Evolutionary conservation across 2,329 filamentous ascomycete species (phyloP), one percentile per base, ranked within the genome.

Genomic region (Sporothrix brasiliensis): DNA sequence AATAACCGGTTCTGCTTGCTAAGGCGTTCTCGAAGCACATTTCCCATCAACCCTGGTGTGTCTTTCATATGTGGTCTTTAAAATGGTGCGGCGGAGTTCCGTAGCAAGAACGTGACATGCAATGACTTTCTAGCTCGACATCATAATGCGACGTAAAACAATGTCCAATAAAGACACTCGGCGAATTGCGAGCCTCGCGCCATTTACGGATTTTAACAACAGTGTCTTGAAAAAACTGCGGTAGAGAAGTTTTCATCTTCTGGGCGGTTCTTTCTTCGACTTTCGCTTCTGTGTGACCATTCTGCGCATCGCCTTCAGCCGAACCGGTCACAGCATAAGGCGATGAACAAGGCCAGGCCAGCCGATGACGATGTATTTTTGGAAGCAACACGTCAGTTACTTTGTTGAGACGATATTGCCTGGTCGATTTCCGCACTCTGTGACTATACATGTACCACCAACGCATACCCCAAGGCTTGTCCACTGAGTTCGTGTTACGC

Each of bases 241-340:
- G 27, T 30, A 30, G 27, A 30, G 4, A 30, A 30, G 27, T 10
- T 39, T 50, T 65, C 30, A 14, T 27, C 4, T 30, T 58, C 21
- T 21, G 47, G 53, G 16, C 21, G 3, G 53, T 41, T 34, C 4
- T 47, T 50, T 49, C 11, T 21, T 19, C 49, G 30, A 56, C 21
- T 44, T 47, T 34, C 34, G 30, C 34, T 3, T 19, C 68, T n/a
- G 53, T 3, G 27, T 41, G n/a, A 41, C 39, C 61, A 24, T 30
- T 34, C 49, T 60, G 61, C 52, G 66, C 41, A 14, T 67, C 41
- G 60, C 68, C 52, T 60, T 67, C 44, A 70, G 61, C 69, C 63
- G 60, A 67, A 21, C 24, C 16, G 39, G 11, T 24, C n/a, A 44
- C 65, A 13, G n/a, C 65, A 56, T 56, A 50, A 10, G 24, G 16